Conservation (phyloP, 2,329 filamentous ascomycete species). For the Aspergillus sp. region DNA sequence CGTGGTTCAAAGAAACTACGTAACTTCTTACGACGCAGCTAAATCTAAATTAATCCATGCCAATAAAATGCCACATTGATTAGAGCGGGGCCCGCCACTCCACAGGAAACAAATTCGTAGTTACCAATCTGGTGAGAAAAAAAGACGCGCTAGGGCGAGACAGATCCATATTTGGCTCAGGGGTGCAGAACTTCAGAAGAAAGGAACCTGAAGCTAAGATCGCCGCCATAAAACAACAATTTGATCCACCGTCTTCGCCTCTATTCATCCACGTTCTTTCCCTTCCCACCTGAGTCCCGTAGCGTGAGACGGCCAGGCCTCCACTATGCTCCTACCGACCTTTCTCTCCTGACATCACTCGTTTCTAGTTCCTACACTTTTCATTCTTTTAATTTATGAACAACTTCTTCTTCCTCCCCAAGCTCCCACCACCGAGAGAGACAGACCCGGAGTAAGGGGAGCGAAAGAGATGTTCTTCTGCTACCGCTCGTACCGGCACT, state of each 20-base stretch:
- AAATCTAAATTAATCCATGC: slow-evolving; percentile 8
- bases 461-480: slow-evolving; percentile 12
- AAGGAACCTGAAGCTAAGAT: not conserved
- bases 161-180: not conserved
- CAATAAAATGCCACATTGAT: slow-evolving; percentile 4
- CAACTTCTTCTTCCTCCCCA: not conserved
- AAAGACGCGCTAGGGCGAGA: not conserved
- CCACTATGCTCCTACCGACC: not conserved
- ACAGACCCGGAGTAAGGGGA: not conserved
- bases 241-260: not conserved
- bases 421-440: not conserved
- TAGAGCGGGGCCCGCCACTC: slow-evolving; percentile 1
- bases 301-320: not conserved
- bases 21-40: slow-evolving; percentile 9
- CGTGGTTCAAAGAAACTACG: not conserved
- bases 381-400: not conserved
- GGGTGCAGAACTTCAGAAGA: not conserved
- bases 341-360: not conserved
- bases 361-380: not conserved
- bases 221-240: slow-evolving; percentile 1
- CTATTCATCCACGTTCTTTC: not conserved
- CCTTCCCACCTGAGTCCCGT: not conserved
- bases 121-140: no score
- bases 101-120: not conserved
- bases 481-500: slow-evolving; percentile 16